phyloP scores from a whole-genome alignment of 352 stramenopile species.

The Albugo laibachii region DNA sequence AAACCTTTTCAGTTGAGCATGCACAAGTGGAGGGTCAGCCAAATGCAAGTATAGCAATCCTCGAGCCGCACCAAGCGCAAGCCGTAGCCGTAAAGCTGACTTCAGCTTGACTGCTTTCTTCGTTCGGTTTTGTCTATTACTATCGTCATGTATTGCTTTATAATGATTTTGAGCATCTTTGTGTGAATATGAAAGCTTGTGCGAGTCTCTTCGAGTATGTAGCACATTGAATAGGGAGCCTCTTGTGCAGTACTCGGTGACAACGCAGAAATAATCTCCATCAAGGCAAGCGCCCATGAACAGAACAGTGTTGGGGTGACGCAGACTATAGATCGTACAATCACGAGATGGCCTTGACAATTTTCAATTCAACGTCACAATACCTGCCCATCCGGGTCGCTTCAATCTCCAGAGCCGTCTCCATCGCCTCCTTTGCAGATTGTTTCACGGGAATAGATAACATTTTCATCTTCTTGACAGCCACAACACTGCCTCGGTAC shows the following conservation, averaged over 20 bases:
- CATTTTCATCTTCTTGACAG: conserved; percentile 80
- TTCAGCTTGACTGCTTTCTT: conserved; percentile 51
- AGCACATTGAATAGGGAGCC: conserved; percentile 93
- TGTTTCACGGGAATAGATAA: conserved; percentile 29
- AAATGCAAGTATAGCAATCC: conserved; percentile 73
- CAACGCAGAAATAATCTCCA: conserved; percentile 90
- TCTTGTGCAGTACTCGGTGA: conserved; percentile 89
- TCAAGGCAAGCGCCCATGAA: conserved; percentile 96
- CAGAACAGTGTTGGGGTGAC: conserved; percentile 97
- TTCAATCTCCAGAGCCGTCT: conserved; percentile 67
- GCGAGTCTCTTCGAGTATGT: conserved; percentile 21
- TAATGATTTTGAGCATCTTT: not conserved
- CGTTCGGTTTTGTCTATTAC: not conserved
- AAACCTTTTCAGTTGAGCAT: conserved; percentile 64
- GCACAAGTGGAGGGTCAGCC: conserved; percentile 61
- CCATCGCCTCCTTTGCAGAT: conserved; percentile 41
- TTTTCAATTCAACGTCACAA: not conserved
- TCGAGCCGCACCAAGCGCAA: conserved; percentile 56
- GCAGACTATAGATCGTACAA: conserved; percentile 25
- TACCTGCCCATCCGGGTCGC: conserved; percentile 58
- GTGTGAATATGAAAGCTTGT: not conserved
- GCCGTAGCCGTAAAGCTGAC: conserved; percentile 57
- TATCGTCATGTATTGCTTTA: conserved; percentile 1
- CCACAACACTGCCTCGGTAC: conserved; percentile 67
- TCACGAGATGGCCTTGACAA: not conserved